These are phyloP conservation scores for Phoenix dactylifera DNA, from an alignment of 176 grass and related monocot species.

Conservation along the genomic window DNA sequence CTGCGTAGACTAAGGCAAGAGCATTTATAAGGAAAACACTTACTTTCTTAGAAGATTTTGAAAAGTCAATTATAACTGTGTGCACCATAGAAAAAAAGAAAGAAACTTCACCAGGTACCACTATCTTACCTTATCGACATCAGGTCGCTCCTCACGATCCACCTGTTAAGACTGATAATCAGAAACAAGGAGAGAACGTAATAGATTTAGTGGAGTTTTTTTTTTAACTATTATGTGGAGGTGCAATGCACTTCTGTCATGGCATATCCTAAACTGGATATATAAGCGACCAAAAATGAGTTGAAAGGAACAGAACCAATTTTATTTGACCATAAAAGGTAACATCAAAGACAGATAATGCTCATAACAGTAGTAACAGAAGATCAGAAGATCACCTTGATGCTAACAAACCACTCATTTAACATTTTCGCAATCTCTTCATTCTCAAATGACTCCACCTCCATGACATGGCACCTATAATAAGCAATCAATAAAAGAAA, in stretches of 20 bases:
- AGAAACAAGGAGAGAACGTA: slow-evolving; percentile 21
- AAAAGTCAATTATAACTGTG: too few relatives aligned
- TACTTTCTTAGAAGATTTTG: too few relatives aligned
- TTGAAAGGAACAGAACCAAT: too few relatives aligned
- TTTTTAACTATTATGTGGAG: too few relatives aligned
- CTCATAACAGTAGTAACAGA: background rate
- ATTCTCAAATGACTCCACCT: slow-evolving; percentile 92
- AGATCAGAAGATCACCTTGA: slow-evolving; percentile 54
- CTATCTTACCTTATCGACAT: slow-evolving; percentile 89
- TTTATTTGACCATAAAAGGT: too few relatives aligned
- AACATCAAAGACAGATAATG: background rate
- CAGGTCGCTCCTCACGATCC: slow-evolving; percentile 83
- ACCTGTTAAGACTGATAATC: slow-evolving; percentile 71
- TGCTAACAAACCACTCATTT: slow-evolving; percentile 95
- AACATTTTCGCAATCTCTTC: slow-evolving; percentile 80
- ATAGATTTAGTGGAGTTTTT: too few relatives aligned
- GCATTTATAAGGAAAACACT: too few relatives aligned
- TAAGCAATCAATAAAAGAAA: too few relatives aligned
- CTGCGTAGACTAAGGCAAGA: too few relatives aligned
- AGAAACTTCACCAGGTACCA: background rate
- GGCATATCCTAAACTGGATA: background rate
- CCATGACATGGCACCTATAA: slow-evolving; percentile 92
- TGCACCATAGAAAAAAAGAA: too few relatives aligned
- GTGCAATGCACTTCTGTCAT: too few relatives aligned
- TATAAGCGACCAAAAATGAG: background rate